phyloP scores from a whole-genome alignment of 2,329 filamentous ascomycete species.

The Thelonectria rubi region DNA sequence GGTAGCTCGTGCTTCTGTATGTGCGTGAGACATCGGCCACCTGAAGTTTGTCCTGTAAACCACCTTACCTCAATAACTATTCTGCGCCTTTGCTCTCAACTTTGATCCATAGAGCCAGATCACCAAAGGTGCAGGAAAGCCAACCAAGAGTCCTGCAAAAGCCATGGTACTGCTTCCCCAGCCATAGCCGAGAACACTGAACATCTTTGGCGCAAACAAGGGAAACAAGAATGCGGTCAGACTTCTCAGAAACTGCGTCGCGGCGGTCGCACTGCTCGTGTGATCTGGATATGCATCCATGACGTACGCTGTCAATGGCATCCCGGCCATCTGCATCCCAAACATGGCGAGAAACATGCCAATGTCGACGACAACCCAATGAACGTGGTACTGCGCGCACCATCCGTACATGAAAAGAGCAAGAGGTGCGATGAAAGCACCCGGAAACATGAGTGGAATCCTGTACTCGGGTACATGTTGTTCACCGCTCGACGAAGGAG shows the following conservation, averaged over 20 bases:
- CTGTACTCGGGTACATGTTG: conserved; percentile 37
- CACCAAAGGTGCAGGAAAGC: conserved; percentile 49
- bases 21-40: too few relatives aligned
- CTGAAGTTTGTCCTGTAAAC: not conserved
- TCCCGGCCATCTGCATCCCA: conserved; percentile 45
- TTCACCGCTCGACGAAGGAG: conserved; percentile 2
- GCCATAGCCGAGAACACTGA: conserved; percentile 48
- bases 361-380: conserved; percentile 52
- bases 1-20: too few relatives aligned
- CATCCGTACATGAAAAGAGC: conserved; percentile 57
- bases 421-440: conserved; percentile 53
- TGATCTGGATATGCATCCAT: conserved; percentile 58
- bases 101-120: conserved; percentile 53
- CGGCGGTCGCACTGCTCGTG: conserved; percentile 57
- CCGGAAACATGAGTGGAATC: conserved; percentile 43
- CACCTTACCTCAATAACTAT: not conserved
- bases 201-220: conserved; percentile 56
- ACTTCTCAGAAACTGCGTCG: conserved; percentile 55
- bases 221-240: conserved; percentile 60
- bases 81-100: conserved; percentile 36
- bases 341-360: conserved; percentile 47
- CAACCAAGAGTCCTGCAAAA: conserved; percentile 48
- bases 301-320: conserved; percentile 50
- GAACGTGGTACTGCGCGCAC: conserved; percentile 48
- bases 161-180: conserved; percentile 52